Conservation (phyloP, 495 filamentous ascomycete species). For the Penicillium daleae region DNA sequence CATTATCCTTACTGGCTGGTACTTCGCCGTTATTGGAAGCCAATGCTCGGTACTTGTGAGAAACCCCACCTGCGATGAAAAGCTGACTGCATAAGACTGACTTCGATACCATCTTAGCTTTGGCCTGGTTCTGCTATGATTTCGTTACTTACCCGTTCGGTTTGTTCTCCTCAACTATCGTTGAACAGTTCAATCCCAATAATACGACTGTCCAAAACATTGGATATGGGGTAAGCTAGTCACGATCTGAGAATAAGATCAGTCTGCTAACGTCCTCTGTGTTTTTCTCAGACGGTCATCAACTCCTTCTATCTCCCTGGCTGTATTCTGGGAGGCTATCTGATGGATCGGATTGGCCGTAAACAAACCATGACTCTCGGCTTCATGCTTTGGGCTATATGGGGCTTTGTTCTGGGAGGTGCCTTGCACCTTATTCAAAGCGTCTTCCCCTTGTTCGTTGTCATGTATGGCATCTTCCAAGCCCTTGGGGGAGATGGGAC, state of each 20-base stretch:
- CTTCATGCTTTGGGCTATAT: constrained; percentile 43
- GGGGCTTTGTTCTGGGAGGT: constrained; percentile 54
- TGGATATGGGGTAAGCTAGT: constrained; percentile 40
- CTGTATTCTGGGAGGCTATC: constrained; percentile 47
- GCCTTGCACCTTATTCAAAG: constrained; percentile 45
- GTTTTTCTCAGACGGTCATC: constrained; percentile 38
- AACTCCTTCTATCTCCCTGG: constrained; percentile 56
- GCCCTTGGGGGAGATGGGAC: constrained; percentile 52
- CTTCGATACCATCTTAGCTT: constrained; percentile 15
- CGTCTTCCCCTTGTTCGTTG: constrained; percentile 52
- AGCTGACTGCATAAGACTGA: background rate
- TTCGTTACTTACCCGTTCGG: constrained; percentile 48
- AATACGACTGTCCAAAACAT: constrained; percentile 49
- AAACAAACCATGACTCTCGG: constrained; percentile 52
- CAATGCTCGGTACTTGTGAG: constrained; percentile 45
- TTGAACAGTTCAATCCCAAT: constrained; percentile 38
- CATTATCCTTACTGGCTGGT: constrained; percentile 40
- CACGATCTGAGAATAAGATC: background rate
- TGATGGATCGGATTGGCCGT: constrained; percentile 54
- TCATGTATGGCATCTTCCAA: constrained; percentile 56
- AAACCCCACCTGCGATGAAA: background rate
- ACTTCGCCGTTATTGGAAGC: constrained; percentile 44
- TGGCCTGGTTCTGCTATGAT: constrained; percentile 48
- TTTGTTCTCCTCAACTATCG: constrained; percentile 44
- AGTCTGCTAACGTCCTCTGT: background rate